These are phyloP conservation scores for Naematelia aurantialba DNA, from an alignment of 768 basidiomycete genomes.

Conservation along the genomic window DNA sequence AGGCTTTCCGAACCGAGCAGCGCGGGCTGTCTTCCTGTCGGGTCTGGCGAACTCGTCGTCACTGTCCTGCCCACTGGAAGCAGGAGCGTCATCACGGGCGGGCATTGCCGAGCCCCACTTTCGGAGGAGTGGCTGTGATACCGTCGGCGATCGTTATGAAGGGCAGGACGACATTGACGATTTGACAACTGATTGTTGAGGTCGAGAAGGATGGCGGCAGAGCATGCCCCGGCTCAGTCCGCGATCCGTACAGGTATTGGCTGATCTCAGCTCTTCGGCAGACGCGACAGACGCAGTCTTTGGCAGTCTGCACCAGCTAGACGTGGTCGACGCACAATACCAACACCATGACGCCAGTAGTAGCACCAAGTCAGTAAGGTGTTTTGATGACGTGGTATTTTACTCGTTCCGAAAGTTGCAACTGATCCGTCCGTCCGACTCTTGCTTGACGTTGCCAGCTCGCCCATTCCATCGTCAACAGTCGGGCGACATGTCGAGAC, in stretches of 20 bases:
- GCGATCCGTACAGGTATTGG: too few relatives aligned
- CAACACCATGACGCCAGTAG: too few relatives aligned
- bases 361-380: background rate
- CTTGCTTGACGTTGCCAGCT: background rate
- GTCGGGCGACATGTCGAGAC: background rate
- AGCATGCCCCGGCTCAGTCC: too few relatives aligned
- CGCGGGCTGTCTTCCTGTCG: slow-evolving; percentile 33
- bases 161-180: background rate
- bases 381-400: background rate
- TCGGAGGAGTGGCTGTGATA: background rate
- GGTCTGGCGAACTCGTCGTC: slow-evolving; percentile 33
- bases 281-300: too few relatives aligned
- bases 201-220: too few relatives aligned
- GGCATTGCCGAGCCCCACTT: background rate
- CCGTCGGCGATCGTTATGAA: background rate
- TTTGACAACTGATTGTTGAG: too few relatives aligned
- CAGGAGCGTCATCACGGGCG: slow-evolving; percentile 15
- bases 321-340: too few relatives aligned
- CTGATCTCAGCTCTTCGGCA: too few relatives aligned
- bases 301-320: too few relatives aligned
- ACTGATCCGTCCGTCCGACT: too few relatives aligned
- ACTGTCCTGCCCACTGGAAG: slow-evolving; percentile 26
- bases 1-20: slow-evolving; percentile 38
- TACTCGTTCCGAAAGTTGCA: background rate
- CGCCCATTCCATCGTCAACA: background rate